Evolutionary conservation across 495 filamentous ascomycete species (phyloP), one percentile per base, ranked within the genome.

Genomic region (Penicillium steckii): DNA sequence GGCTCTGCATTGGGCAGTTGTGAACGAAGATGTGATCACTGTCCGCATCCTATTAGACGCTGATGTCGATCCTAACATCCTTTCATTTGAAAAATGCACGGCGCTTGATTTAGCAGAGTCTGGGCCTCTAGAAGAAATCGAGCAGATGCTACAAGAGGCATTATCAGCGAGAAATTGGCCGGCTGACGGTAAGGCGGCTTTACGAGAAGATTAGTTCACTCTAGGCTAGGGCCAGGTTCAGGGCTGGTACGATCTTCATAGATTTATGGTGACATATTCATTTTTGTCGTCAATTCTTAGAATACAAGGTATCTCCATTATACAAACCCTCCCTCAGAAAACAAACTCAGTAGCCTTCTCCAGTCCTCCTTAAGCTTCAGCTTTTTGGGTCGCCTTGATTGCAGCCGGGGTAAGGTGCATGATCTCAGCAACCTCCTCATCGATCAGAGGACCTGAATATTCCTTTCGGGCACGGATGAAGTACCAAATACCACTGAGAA

Each of bases 371-470:
- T 33, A 38, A 42, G 15, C 37, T 24, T 46, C 27, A 18, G 44
- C 22, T 17, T 21, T 33, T 13, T 46, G 23, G 2, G 27, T 19
- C 13, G 37, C 45, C 13, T 42, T 30, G 3, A 56, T 24, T n/a
- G 58, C 53, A 21, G 42, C 53, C 8, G 58, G 58, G 19, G 50
- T 48, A 40, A 62, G 52, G 19, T 62, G 60, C 60, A 62, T 59
- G 13, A 62, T 62, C 24, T 50, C 60, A 42, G 60, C 60, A 50
- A 62, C 57, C 52, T 85, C 65, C n/a, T 60, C 52, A 37, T 69
- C 67, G 7, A 69, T 60, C 17, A 76, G 54, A 2, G 73, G 71
- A 3, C 73, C 71, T 3, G 54, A 52, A 41, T 74, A 77, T 8
- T 67, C 64, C 45, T 66, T 67, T 4, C 65, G 57, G 2, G 67